Conservation (phyloP, 352 stramenopile genomes). For the Globisporangium orthogonon region DNA sequence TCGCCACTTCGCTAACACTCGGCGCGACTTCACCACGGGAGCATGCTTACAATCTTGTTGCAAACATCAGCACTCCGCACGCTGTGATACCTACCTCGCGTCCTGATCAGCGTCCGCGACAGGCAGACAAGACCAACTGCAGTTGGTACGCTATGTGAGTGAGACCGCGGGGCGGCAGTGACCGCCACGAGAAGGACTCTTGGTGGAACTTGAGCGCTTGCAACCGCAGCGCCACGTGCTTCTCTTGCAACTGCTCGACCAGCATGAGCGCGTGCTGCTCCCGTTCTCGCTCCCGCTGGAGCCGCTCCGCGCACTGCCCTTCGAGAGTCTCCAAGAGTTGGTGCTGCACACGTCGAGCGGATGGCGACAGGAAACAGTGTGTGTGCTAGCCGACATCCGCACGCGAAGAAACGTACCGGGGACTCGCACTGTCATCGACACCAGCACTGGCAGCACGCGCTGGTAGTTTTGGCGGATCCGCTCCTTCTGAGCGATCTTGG, state of each 20-base stretch:
- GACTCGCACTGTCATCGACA: background rate
- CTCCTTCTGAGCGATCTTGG: conserved; percentile 28
- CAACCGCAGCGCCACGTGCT: conserved; percentile 37
- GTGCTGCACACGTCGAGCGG: conserved; percentile 15
- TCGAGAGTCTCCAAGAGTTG: conserved; percentile 29
- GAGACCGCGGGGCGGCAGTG: background rate
- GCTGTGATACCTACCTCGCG: no score
- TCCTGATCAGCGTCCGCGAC: no score
- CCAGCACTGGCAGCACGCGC: conserved; percentile 2
- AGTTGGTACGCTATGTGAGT: no score
- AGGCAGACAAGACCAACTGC: no score
- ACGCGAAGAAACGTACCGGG: background rate
- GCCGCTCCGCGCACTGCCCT: conserved; percentile 28
- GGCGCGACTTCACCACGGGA: no score
- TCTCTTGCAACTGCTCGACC: conserved; percentile 45
- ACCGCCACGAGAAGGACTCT: conserved; percentile 27
- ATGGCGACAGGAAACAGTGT: background rate
- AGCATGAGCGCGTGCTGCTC: conserved; percentile 29
- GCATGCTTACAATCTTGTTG: no score
- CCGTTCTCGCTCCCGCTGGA: conserved; percentile 29
- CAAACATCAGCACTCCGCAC: no score
- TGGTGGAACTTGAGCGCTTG: conserved; percentile 56
- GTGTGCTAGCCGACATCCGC: background rate
- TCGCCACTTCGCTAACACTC: no score
- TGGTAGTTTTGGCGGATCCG: conserved; percentile 43